Evolutionary conservation across 208 protist genomes (phyloP), one percentile per base, ranked within the genome.

Genomic region (Trypanosoma congolense): DNA sequence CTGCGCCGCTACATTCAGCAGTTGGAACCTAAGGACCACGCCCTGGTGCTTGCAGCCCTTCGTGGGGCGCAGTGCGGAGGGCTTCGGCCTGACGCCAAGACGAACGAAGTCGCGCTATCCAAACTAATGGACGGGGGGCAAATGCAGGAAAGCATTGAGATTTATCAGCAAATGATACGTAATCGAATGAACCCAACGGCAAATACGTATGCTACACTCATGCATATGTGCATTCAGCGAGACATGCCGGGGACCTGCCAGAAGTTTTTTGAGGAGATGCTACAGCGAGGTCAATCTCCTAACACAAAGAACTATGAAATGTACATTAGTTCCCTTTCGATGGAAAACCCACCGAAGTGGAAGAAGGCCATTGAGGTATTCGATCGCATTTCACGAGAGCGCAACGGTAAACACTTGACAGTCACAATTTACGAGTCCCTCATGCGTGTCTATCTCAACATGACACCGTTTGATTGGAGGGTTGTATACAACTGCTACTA

Each of bases 401-500:
- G 71, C 0, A 56, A 72, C 8, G 62, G 64, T 41, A 48, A 55
- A 25, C 47, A 61, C 21, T 25, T 87, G 16, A 80, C 69, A 6
- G 70, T 80, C n/a, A 40, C 74, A 48, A 90, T 77, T 10, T 95
- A 95, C 80, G 88, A 92, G 52, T 77, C 83, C 1, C 74, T 95
- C 1, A 87, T 95, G 77, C 62, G 61, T 4, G 88, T 92, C 45
- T 92, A 95, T 58, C 56, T 90, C 55, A 92, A 95, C 70, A 92
- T 92, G 74, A 61, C 60, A 24, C 88, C 88, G 0, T 95, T 90
- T 55, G 88, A 95, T 65, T 95, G 88, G 84, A 78, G 88, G 16
- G 75, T 90, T 18, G 84, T 95, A 8, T 92, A 95, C 64, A 92
- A 92, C 65, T 90, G 82, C 61, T 95, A 95, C 61, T 65, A 77